Percentiles rank a stretch among this genome's conserved stretches.
Evolutionary conservation across 441 rosid genomes (phyloP).

Genomic region (Gossypium davidsonii): DNA sequence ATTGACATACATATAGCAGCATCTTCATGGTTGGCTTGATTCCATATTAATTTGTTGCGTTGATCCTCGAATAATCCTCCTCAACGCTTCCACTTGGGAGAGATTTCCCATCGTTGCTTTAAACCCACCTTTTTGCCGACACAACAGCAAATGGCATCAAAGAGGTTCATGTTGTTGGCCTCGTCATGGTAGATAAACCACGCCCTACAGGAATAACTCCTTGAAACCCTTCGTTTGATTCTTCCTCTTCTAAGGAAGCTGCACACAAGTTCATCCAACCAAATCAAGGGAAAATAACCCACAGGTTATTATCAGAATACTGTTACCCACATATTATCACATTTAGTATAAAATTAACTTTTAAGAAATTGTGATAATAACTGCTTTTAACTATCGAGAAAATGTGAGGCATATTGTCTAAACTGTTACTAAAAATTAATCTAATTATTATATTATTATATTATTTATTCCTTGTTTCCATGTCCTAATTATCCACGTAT

Average conservation of each 20-base stretch:
- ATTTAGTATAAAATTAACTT: background rate
- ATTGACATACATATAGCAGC: background rate
- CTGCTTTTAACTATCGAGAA: background rate
- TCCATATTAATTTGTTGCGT: background rate
- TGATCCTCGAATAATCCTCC: background rate
- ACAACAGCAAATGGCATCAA: background rate
- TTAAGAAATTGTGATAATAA: background rate
- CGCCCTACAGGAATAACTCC: slow-evolving; percentile 80
- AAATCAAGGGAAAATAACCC: background rate
- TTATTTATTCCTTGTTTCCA: background rate
- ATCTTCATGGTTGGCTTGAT: background rate
- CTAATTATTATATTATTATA: background rate
- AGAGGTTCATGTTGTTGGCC: slow-evolving; percentile 75
- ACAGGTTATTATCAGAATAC: too few species aligned
- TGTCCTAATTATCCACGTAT: background rate
- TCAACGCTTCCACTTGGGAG: background rate
- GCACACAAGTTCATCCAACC: slow-evolving; percentile 19
- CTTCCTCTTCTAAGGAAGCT: slow-evolving; percentile 63
- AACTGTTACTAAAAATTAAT: background rate
- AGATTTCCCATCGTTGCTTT: background rate
- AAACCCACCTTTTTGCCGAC: background rate
- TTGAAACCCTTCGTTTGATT: slow-evolving; percentile 48
- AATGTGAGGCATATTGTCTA: background rate
- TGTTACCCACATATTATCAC: too few species aligned
- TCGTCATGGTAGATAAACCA: slow-evolving; percentile 86